Evolutionary conservation across 1,284 basidiomycete species (phyloP), one percentile per base, ranked within the genome.

Genomic region (Lentinula novae-zelandiae): DNA sequence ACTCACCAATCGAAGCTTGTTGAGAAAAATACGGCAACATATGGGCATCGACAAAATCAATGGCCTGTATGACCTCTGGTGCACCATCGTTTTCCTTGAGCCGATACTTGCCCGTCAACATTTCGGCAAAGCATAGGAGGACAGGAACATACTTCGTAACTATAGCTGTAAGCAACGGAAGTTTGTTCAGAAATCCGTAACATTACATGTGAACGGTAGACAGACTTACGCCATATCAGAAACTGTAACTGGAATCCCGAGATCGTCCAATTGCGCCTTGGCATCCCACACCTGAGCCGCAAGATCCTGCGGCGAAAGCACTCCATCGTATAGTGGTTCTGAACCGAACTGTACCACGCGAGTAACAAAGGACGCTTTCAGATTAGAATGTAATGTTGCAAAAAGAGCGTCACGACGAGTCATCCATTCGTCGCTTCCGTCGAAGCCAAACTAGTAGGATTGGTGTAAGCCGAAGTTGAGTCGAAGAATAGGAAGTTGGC

Each of bases 21-120:
- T 76, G 69, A 12, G 81, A 78, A 69, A 92, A 92, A 75, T 90
- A 92, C 4, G 90, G 89, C 44, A 92, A 73, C 76, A 89, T 87
- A 69, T 92, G 88, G 0, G 82, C 82, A 64, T 89, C 84, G 62
- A 92, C 82, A 42, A 80, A 77, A 68, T 92, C 87, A 33, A 89
- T 75, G 0, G 86, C 83, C 62, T 83, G 72, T 56, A 92, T 75
- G 15, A 92, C 83, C 48, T 79, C 73, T 57, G 80, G 77, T 12
- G 83, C 82, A 15, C 83, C 84, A 51, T 77, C 80, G 31, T 76
- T 70, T 63, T 77, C 75, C 67, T 83, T 77, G 63, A 71, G 55
- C 48, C 55, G 33, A 9, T 15, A 20, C 10, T 31, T 1, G 13
- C 8, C 15, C 10, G 17, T 46, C 38, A 48, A 36, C 6, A 20